phyloP scores from a whole-genome alignment of 2,329 filamentous ascomycete species.

The Alternaria arbusti region DNA sequence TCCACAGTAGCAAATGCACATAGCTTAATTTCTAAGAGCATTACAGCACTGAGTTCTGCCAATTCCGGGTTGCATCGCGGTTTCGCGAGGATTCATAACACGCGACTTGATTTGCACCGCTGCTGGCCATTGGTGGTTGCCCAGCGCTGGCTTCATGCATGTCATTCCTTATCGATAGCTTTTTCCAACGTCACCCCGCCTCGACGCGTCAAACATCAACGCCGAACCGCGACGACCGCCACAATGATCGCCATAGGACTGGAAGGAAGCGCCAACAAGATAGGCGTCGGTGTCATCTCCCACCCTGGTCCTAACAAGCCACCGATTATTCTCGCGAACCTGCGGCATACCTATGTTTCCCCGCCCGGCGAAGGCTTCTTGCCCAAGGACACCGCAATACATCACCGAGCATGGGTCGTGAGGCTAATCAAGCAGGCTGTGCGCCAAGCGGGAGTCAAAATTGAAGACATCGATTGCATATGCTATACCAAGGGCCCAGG shows the following conservation, averaged over 20 bases:
- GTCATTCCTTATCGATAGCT: slow-evolving; percentile 24
- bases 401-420: slow-evolving; percentile 88
- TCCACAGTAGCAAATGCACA: not conserved
- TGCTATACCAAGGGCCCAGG: slow-evolving; percentile 96
- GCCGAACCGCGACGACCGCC: slow-evolving; percentile 5
- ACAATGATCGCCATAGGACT: slow-evolving; percentile 72
- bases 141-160: slow-evolving; percentile 10
- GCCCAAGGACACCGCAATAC: slow-evolving; percentile 92
- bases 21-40: not conserved
- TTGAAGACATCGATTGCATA: slow-evolving; percentile 80
- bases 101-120: not conserved
- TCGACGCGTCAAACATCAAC: slow-evolving; percentile 15
- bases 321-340: slow-evolving; percentile 78
- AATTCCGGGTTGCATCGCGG: not conserved
- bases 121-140: not conserved
- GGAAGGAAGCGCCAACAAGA: slow-evolving; percentile 97
- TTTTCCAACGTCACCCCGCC: slow-evolving; percentile 29
- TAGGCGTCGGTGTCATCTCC: slow-evolving; percentile 89
- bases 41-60: not conserved
- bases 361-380: slow-evolving; percentile 94
- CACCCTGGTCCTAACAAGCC: slow-evolving; percentile 64
- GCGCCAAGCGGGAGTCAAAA: slow-evolving; percentile 62
- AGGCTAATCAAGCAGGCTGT: slow-evolving; percentile 81
- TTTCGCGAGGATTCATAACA: not conserved
- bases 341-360: slow-evolving; percentile 91